Evolutionary conservation across 2,329 filamentous ascomycete species (phyloP).

Genomic region (Emmonsiellopsis sp.): DNA sequence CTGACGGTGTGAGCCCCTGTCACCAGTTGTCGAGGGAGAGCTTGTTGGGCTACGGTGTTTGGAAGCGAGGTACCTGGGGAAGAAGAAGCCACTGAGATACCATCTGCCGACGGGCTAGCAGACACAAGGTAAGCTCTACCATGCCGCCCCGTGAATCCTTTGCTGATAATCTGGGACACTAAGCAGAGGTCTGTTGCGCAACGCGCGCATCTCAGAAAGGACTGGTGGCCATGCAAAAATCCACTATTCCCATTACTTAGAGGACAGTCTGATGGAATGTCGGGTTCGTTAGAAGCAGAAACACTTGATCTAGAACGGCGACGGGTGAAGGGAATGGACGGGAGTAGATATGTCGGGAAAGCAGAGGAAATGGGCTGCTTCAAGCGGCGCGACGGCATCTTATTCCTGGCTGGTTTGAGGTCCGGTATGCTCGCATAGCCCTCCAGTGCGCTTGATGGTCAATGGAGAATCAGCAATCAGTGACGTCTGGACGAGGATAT

Average conservation of each 20-base stretch:
- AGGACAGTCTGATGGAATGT: background rate
- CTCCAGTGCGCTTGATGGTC: too few species aligned
- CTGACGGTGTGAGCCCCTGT: conserved; percentile 54
- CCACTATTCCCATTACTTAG: background rate
- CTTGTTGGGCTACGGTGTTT: conserved; percentile 48
- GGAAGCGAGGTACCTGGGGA: conserved; percentile 37
- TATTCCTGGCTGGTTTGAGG: too few species aligned
- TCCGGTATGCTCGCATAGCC: too few species aligned
- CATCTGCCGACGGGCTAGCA: conserved; percentile 27
- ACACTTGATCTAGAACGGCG: conserved; percentile 11
- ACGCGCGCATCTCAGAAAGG: conserved; percentile 49
- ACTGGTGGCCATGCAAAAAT: conserved; percentile 39
- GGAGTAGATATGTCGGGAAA: conserved; percentile 45
- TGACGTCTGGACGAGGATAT: too few species aligned
- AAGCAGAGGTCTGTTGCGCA: conserved; percentile 52
- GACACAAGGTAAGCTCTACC: conserved; percentile 55
- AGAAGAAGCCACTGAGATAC: conserved; percentile 19
- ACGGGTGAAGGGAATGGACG: conserved; percentile 39
- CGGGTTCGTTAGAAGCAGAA: too few species aligned
- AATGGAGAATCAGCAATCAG: too few species aligned
- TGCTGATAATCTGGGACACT: conserved; percentile 51
- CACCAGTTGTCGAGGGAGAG: conserved; percentile 50
- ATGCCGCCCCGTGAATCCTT: conserved; percentile 56
- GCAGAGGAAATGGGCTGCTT: conserved; percentile 16
- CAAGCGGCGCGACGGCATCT: too few species aligned